Base-by-base conservation (phyloP, 345 rosid genomes). In the Fremontodendron californicum region DNA sequence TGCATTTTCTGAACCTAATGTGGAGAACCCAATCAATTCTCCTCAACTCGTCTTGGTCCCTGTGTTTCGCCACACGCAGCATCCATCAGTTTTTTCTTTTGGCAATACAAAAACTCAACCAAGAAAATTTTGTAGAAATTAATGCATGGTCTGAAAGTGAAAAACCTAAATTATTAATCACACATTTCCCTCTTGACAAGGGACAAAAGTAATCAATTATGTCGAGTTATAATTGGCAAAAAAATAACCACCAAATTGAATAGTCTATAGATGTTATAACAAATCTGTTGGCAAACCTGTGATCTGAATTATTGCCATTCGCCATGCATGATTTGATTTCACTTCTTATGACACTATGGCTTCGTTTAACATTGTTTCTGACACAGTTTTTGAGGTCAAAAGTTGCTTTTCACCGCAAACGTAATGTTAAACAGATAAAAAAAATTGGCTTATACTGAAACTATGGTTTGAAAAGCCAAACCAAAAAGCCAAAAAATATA, bases 1-100 rank as follows among this genome's bases (percentile, higher is more conserved):
- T 42, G 6, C 18, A 68, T 40, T 27, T 62, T 62, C 7, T 57
- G 31, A 10, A 57, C 31, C 31, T 23, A 23, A 25, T 15, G 39
- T 45, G 55, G 73, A 69, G 39, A 69, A 62, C 67, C 42, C 67
- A 69, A n/a, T n/a, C n/a, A n/a, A 69, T 69, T 55, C 73, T 25
- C 57, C 27, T 69, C 55, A 27, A 27, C 73, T 69, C 73, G 23
- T 45, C 21, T 35, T 3, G 61, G 61, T 55, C 31, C 61, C 31
- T 23, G 31, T 55, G 63, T 57, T 57, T 57, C 63, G 33, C 63
- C 33, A 10, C 63, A 25, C 63, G 16, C 6, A 2, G 33, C 63
- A 11, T 55, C 61, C 27, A 3, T 55, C 29, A 21, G 58, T 70
- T 6, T 55, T 40, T n/a, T n/a, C n/a, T 29, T 39, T 77, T 61